Evolutionary conservation across 805 yeast genomes (phyloP).

Genomic region (Pichia rugopelliculosa): DNA sequence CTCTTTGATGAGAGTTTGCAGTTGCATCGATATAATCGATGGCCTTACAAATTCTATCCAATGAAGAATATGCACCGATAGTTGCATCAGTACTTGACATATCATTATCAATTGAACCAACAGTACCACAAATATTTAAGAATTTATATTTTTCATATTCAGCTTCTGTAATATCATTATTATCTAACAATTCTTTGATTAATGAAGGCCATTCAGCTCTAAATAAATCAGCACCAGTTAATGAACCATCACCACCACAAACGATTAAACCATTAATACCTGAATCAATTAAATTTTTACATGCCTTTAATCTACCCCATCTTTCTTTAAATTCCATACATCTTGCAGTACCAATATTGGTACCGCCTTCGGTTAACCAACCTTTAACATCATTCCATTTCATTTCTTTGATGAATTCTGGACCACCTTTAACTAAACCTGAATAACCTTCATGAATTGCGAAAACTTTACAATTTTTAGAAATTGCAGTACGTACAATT

Average conservation of each 20-base stretch:
- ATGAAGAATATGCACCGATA: slow-evolving; percentile 73
- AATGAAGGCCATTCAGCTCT: slow-evolving; percentile 73
- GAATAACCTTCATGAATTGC: slow-evolving; percentile 71
- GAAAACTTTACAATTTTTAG: slow-evolving; percentile 55
- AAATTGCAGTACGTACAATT: slow-evolving; percentile 61
- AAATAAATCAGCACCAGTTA: slow-evolving; percentile 76
- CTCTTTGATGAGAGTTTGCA: slow-evolving; percentile 76
- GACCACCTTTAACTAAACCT: slow-evolving; percentile 63
- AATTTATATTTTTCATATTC: slow-evolving; percentile 43
- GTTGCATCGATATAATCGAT: slow-evolving; percentile 81
- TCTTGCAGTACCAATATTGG: slow-evolving; percentile 73
- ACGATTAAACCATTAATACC: slow-evolving; percentile 76
- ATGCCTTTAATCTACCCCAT: slow-evolving; percentile 55
- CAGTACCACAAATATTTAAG: slow-evolving; percentile 65
- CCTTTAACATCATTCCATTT: slow-evolving; percentile 70
- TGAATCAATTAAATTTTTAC: slow-evolving; percentile 55
- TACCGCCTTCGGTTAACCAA: slow-evolving; percentile 66
- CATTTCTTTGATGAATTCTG: slow-evolving; percentile 49
- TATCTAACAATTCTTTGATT: slow-evolving; percentile 45
- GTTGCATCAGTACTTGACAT: slow-evolving; percentile 83
- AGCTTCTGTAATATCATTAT: slow-evolving; percentile 37
- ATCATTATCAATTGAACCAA: slow-evolving; percentile 80
- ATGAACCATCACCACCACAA: slow-evolving; percentile 80
- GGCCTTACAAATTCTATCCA: slow-evolving; percentile 66
- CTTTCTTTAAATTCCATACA: slow-evolving; percentile 61